Evolutionary conservation across 805 yeast genomes (phyloP).

Genomic region (Candida caryicola): DNA sequence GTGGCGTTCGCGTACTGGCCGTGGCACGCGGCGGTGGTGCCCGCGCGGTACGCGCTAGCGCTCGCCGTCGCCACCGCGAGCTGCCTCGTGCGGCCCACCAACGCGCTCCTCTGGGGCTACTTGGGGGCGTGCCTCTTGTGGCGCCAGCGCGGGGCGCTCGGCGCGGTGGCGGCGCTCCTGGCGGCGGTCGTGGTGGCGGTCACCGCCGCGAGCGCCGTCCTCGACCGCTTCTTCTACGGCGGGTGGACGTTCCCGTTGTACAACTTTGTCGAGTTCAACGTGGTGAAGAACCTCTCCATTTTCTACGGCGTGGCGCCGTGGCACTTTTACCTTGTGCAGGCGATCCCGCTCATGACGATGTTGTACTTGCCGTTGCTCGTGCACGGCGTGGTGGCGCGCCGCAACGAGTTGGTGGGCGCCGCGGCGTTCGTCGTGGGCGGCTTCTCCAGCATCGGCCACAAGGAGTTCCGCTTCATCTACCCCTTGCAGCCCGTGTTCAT

Average conservation of each 20-base stretch:
- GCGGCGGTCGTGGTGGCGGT: constrained; percentile 22
- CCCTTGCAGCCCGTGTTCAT: constrained; percentile 78
- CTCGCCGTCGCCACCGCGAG: constrained; percentile 55
- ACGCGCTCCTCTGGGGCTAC: constrained; percentile 69
- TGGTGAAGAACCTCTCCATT: constrained; percentile 65
- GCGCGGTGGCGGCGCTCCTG: constrained; percentile 12
- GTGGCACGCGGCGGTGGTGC: constrained; percentile 38
- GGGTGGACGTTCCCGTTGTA: constrained; percentile 56
- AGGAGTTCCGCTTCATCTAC: constrained; percentile 86
- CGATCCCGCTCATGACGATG: constrained; percentile 71
- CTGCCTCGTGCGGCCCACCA: constrained; percentile 82
- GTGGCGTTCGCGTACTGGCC: constrained; percentile 73
- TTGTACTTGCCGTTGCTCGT: constrained; percentile 63
- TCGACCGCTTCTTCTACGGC: constrained; percentile 65
- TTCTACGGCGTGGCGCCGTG: constrained; percentile 85
- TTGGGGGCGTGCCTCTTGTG: constrained; percentile 44
- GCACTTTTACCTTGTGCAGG: constrained; percentile 83
- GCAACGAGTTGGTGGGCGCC: constrained; percentile 19
- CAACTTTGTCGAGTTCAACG: constrained; percentile 75
- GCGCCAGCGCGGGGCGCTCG: not conserved
- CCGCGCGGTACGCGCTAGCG: constrained; percentile 27
- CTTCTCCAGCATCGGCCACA: constrained; percentile 73
- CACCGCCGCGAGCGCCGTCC: constrained; percentile 32
- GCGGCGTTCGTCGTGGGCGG: constrained; percentile 44
- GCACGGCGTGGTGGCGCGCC: constrained; percentile 9